phyloP scores from a whole-genome alignment of 108 stramenopile genomes.

The Parietichytrium sp. region DNA sequence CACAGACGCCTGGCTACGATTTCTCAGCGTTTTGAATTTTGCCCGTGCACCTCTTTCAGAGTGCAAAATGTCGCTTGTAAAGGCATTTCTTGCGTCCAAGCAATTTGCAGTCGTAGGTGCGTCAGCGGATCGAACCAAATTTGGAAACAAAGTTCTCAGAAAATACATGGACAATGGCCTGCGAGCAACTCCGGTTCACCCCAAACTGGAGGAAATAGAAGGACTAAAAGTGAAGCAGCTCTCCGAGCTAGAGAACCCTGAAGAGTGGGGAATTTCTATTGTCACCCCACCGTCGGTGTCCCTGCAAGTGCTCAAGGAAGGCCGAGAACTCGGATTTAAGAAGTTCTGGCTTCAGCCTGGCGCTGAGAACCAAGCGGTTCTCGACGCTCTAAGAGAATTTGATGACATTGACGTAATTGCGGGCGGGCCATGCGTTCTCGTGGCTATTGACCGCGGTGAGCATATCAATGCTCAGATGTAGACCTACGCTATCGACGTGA shows the following conservation, averaged over 20 bases:
- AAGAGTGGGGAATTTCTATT: neutral
- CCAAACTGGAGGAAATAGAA: neutral
- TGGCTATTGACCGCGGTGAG: neutral
- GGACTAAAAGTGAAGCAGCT: slow-evolving; percentile 36
- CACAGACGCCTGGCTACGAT: too few relatives aligned
- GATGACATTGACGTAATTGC: slow-evolving; percentile 2
- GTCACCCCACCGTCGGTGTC: neutral
- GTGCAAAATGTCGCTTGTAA: too few relatives aligned
- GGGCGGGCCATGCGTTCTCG: slow-evolving; percentile 12
- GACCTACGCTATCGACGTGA: too few relatives aligned
- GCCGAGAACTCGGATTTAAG: neutral
- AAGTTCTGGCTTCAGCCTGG: slow-evolving; percentile 33
- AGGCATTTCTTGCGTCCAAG: slow-evolving; percentile 20
- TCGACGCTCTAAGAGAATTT: neutral
- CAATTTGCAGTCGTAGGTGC: slow-evolving; percentile 19
- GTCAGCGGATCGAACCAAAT: slow-evolving; percentile 21
- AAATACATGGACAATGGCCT: neutral
- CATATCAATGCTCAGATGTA: slow-evolving; percentile 15
- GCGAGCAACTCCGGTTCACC: slow-evolving; percentile 12
- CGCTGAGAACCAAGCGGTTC: neutral
- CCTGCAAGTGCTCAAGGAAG: neutral
- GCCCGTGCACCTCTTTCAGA: too few relatives aligned
- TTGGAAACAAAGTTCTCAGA: neutral
- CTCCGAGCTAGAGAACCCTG: neutral
- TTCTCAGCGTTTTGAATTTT: too few relatives aligned